Percentiles rank a stretch among this genome's conserved stretches.
These are phyloP conservation scores for Ceratocystis cacaofunesta DNA, from an alignment of 2,329 filamentous ascomycete genomes.

Conservation along the genomic window DNA sequence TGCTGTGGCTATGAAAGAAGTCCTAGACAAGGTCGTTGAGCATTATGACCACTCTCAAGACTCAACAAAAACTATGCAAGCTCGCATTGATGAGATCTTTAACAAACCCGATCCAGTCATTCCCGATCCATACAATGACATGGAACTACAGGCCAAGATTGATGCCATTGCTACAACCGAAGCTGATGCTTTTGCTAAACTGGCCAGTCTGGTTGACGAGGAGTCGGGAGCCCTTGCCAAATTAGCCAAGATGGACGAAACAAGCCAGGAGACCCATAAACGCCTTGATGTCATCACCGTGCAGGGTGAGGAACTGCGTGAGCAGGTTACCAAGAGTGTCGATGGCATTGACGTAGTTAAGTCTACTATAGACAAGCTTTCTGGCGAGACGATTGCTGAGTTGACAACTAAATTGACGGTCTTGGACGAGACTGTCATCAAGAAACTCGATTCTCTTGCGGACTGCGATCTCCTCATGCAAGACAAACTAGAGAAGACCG, in stretches of 20 bases:
- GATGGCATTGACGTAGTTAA: conserved; percentile 12
- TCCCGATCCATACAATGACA: conserved; percentile 49
- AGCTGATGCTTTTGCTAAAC: conserved; percentile 13
- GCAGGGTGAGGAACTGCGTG: conserved; percentile 13
- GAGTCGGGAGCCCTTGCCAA: conserved; percentile 10
- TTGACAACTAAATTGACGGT: not conserved
- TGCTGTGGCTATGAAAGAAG: conserved; percentile 69
- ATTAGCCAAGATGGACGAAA: conserved; percentile 9
- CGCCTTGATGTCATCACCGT: conserved; percentile 14
- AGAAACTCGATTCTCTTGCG: conserved; percentile 10
- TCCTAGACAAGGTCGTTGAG: conserved; percentile 66
- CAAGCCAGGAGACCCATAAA: conserved; percentile 13
- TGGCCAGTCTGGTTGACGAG: conserved; percentile 12
- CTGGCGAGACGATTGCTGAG: not conserved
- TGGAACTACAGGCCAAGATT: conserved; percentile 20
- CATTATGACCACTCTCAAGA: conserved; percentile 80
- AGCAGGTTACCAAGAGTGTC: conserved; percentile 13
- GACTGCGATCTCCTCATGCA: conserved; percentile 15
- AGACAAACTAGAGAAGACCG: conserved; percentile 14
- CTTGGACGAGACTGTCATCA: conserved; percentile 2
- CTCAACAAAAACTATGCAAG: conserved; percentile 39
- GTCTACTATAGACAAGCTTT: conserved; percentile 6
- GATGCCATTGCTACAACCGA: conserved; percentile 15
- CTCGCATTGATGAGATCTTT: conserved; percentile 45
- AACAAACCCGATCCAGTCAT: conserved; percentile 37